Evolutionary conservation across 2,329 filamentous ascomycete genomes (phyloP).

Genomic region (Penicillium sp.): DNA sequence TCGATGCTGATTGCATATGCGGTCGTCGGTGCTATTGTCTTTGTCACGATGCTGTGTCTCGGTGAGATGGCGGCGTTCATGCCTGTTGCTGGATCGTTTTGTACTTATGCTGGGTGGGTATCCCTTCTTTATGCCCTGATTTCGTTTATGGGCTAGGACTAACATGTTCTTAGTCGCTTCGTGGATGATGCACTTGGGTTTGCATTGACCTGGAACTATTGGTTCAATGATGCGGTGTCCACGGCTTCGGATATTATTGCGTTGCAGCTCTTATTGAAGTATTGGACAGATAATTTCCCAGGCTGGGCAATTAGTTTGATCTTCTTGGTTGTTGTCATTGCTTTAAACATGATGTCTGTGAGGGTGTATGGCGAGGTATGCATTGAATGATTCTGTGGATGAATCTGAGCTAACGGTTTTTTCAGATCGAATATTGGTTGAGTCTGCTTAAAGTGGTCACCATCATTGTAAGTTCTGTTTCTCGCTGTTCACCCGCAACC

Average conservation of each 20-base stretch:
- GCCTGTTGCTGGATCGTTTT: constrained; percentile 54
- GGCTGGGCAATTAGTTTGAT: constrained; percentile 62
- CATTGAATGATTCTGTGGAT: not conserved
- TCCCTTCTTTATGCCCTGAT: not conserved
- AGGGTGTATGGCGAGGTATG: constrained; percentile 53
- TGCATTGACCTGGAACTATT: constrained; percentile 49
- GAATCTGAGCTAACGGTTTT: not conserved
- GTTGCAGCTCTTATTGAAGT: constrained; percentile 56
- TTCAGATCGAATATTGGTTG: constrained; percentile 42
- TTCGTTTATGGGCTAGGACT: not conserved
- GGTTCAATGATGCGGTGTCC: constrained; percentile 63
- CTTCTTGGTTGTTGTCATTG: constrained; percentile 56
- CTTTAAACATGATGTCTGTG: constrained; percentile 52
- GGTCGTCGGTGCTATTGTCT: constrained; percentile 57
- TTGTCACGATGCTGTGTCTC: constrained; percentile 56
- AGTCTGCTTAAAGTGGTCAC: constrained; percentile 43
- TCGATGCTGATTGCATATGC: constrained; percentile 57
- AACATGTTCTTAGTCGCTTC: constrained; percentile 34
- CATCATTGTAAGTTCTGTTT: constrained; percentile 35
- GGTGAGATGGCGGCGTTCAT: constrained; percentile 61
- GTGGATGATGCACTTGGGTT: constrained; percentile 46
- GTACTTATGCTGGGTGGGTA: constrained; percentile 52
- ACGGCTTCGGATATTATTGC: constrained; percentile 60
- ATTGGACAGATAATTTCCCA: constrained; percentile 61
- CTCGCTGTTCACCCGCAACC: not conserved